Base-by-base conservation (phyloP, 495 filamentous ascomycete genomes). In the Daldinia vernicosa region DNA sequence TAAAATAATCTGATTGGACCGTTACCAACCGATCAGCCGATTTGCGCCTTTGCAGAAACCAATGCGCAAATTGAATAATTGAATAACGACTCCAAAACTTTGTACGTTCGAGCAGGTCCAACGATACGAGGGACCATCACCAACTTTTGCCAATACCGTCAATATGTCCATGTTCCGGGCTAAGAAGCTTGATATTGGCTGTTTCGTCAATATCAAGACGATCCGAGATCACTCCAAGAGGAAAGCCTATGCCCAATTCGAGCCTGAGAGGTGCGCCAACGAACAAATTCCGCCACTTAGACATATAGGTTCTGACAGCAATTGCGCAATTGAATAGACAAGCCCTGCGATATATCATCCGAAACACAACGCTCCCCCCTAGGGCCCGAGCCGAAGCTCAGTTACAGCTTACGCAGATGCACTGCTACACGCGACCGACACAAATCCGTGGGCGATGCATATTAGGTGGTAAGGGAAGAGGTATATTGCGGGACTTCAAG, bases 211-310 rank as follows among this genome's bases (percentile, higher is more conserved):
- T 75, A 85, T 88, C 78, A 88, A 89, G 57, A 82, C 92, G 60
- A 91, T 99, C 76, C 92, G 95, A 68, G 95, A 98, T 76, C 92
- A 97, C 83, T 91, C 93, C 58, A 98, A 98, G 87, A 90, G 95
- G 61, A 95, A 95, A 84, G 93, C 92, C 28, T 97, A 93, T 72
- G 93, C 89, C 60, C 85, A 92, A 71, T 84, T 89, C 72, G 95
- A 99, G 81, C 87, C 92, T 6, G 90, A 97, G 82, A 89, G 94
- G 94, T 96, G 83, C 51, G 80, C 62, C 53, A 57, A 56, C 12
- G 22, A 60, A 15, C 22, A 12, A 57, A 62, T 7, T 6, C n/a
- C 1, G 1, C 26, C 47, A 3, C 43, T 15, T 35, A 3, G 19
- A 26, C 30, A 5, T 52, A 17, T 8, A 14, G 19, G 39, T 52